phyloP scores from a whole-genome alignment of 345 rosid genomes.

The Syzygium grande region DNA sequence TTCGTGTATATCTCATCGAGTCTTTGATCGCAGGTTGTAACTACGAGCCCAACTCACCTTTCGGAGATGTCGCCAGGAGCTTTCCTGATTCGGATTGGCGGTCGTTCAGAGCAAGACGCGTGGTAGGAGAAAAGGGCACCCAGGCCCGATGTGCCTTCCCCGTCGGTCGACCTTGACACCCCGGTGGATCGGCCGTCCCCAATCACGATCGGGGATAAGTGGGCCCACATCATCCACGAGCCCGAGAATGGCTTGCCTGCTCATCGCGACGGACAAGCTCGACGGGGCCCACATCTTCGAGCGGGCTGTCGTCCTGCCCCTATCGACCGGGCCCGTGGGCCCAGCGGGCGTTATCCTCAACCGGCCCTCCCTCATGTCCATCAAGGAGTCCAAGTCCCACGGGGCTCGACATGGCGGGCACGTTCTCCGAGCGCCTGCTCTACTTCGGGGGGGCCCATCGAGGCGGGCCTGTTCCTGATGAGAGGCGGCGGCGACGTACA shows the following conservation, averaged over 20 bases:
- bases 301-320: slow-evolving; percentile 73
- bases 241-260: slow-evolving; percentile 84
- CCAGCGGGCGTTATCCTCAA: slow-evolving; percentile 78
- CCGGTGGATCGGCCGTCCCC: slow-evolving; percentile 19
- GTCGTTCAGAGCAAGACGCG: slow-evolving; percentile 68
- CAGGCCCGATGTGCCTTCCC: slow-evolving; percentile 22
- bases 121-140: slow-evolving; percentile 43
- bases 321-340: slow-evolving; percentile 63
- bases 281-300: slow-evolving; percentile 83
- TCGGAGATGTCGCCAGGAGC: slow-evolving; percentile 14
- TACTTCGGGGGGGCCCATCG: slow-evolving; percentile 88
- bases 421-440: slow-evolving; percentile 54
- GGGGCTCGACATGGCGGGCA: slow-evolving; percentile 38
- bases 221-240: slow-evolving; percentile 77
- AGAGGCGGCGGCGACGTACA: slow-evolving; percentile 20
- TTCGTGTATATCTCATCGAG: neutral
- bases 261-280: slow-evolving; percentile 83
- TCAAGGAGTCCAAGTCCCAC: slow-evolving; percentile 68
- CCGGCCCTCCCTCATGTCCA: slow-evolving; percentile 76
- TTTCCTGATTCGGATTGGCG: slow-evolving; percentile 50
- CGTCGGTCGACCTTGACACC: slow-evolving; percentile 23
- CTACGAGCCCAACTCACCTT: slow-evolving; percentile 12
- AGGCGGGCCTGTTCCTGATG: slow-evolving; percentile 66
- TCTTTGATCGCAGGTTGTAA: slow-evolving; percentile 38
- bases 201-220: slow-evolving; percentile 37